Conservation (phyloP, 768 basidiomycete genomes). For the Cytidiella melzeri region DNA sequence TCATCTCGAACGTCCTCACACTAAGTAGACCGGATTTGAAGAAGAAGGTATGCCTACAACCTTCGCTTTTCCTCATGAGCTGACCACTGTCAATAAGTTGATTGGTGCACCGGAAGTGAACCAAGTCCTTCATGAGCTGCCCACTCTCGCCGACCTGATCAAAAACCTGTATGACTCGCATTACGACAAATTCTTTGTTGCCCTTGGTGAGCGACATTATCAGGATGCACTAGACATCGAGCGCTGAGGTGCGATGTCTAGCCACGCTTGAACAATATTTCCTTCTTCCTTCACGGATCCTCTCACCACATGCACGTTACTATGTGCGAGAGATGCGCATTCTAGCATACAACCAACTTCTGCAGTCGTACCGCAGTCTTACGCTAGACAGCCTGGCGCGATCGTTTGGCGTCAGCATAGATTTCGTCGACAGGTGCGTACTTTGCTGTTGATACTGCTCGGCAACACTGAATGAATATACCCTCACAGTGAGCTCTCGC, state of each 20-base stretch:
- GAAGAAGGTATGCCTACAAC: constrained; percentile 62
- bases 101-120: constrained; percentile 84
- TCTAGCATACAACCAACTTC: constrained; percentile 82
- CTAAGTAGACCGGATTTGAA: constrained; percentile 83
- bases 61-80: background rate
- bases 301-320: constrained; percentile 80
- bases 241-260: constrained; percentile 23
- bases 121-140: constrained; percentile 76
- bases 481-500: constrained; percentile 68
- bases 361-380: constrained; percentile 87
- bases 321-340: constrained; percentile 97
- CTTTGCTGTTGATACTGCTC: background rate
- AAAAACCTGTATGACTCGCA: constrained; percentile 89
- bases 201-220: constrained; percentile 57
- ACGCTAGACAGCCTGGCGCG: constrained; percentile 80
- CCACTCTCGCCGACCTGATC: constrained; percentile 74
- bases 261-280: constrained; percentile 85
- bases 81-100: constrained; percentile 41
- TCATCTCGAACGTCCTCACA: constrained; percentile 72
- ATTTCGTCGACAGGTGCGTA: constrained; percentile 81
- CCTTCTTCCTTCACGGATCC: constrained; percentile 81
- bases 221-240: background rate
- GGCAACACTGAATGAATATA: background rate
- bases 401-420: constrained; percentile 86
- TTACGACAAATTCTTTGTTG: constrained; percentile 90